Evolutionary conservation across 2,329 filamentous ascomycete species (phyloP).

Genomic region (Graphilbum fragrans): DNA sequence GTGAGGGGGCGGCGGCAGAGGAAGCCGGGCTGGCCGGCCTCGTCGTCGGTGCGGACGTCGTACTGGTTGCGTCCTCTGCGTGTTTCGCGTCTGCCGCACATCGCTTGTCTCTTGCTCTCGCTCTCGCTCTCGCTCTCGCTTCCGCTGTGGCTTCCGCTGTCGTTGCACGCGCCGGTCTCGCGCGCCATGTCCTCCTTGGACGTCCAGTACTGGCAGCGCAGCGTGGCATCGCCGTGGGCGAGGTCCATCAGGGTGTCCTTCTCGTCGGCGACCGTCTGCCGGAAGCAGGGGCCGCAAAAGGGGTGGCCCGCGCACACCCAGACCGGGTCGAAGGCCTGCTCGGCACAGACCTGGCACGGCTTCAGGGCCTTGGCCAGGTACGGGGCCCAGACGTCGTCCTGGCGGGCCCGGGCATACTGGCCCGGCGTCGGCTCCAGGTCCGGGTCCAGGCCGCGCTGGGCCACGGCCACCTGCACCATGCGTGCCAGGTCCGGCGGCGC

Average conservation of each 20-base stretch:
- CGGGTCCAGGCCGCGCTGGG: too few relatives aligned
- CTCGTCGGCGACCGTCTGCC: conserved; percentile 2
- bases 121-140: too few relatives aligned
- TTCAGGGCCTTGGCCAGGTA: too few relatives aligned
- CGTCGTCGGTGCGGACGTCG: not conserved
- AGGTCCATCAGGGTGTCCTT: too few relatives aligned
- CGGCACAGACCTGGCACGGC: not conserved
- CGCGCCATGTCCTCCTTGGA: not conserved
- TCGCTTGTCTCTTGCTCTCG: too few relatives aligned
- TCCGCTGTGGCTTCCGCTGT: too few relatives aligned
- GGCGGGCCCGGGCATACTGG: not conserved
- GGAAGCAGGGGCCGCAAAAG: conserved; percentile 30
- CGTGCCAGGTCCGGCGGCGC: too few relatives aligned
- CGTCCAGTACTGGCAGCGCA: conserved; percentile 7
- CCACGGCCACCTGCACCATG: too few relatives aligned
- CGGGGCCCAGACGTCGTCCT: too few relatives aligned
- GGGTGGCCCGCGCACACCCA: conserved; percentile 23
- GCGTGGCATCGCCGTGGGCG: not conserved
- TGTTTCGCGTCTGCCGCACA: not conserved
- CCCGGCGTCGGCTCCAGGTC: not conserved
- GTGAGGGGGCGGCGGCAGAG: conserved; percentile 14
- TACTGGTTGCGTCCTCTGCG: too few relatives aligned
- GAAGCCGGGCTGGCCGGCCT: not conserved
- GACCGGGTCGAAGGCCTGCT: conserved; percentile 19
- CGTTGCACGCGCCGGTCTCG: too few relatives aligned